Percentiles rank a stretch among this genome's conserved stretches.
These are phyloP conservation scores for Corymbia maculata DNA, from an alignment of 345 rosid genomes.

Conservation along the genomic window DNA sequence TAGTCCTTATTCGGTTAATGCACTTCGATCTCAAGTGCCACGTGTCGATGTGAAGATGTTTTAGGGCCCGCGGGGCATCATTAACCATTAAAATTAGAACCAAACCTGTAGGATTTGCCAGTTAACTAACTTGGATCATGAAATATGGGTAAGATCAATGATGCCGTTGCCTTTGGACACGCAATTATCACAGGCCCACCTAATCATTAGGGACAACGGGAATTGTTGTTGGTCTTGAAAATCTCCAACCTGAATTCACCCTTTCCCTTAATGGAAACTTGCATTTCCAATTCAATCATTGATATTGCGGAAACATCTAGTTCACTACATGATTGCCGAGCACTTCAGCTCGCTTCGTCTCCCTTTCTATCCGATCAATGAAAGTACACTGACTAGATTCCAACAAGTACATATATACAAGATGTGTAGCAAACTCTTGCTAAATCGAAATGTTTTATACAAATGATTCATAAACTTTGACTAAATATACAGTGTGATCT, in stretches of 20 bases:
- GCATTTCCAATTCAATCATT: not conserved
- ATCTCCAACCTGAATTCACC: not conserved
- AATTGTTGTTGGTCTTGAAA: not conserved
- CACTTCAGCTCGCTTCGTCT: not conserved
- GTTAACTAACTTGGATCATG: not conserved
- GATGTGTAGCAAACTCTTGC: not conserved
- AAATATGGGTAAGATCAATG: not conserved
- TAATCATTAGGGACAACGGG: not conserved
- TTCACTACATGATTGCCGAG: not conserved
- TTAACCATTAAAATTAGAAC: not conserved
- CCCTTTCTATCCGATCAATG: not conserved
- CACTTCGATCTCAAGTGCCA: not conserved
- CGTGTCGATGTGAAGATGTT: not conserved
- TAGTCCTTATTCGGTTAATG: not conserved
- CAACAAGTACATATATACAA: no score
- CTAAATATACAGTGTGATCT: rapidly evolving
- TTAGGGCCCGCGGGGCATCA: not conserved
- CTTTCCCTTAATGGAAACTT: not conserved
- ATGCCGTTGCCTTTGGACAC: not conserved
- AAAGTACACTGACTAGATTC: not conserved
- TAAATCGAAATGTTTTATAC: not conserved
- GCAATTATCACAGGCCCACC: not conserved
- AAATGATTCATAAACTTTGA: rapidly evolving
- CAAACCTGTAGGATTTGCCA: not conserved
- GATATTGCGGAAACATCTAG: not conserved